phyloP scores from a whole-genome alignment of 176 grass and related monocot species.

The Alloteropsis semialata region DNA sequence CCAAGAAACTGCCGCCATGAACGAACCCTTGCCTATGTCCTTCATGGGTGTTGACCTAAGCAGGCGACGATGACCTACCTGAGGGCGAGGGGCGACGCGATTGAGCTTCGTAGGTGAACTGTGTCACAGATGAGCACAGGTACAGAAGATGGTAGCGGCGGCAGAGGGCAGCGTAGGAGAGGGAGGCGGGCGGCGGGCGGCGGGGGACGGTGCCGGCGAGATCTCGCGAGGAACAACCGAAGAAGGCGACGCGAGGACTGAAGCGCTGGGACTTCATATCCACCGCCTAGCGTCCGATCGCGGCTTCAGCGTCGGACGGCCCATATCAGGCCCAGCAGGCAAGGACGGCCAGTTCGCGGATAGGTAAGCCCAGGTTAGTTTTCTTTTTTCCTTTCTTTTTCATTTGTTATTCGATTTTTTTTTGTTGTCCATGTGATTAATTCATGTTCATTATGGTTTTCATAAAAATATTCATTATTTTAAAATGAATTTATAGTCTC shows the following conservation, averaged over 20 bases:
- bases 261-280: no score
- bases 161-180: not conserved
- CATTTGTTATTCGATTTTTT: no score
- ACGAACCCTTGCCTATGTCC: not conserved
- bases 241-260: not conserved
- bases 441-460: no score
- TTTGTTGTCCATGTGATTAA: no score
- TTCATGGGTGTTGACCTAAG: not conserved
- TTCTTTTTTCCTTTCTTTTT: no score
- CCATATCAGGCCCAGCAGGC: not conserved
- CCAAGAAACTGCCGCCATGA: not conserved
- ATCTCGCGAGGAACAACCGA: not conserved
- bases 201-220: not conserved
- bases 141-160: not conserved
- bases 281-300: no score
- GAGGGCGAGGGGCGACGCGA: not conserved
- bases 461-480: no score
- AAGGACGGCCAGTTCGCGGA: no score
- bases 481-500: no score
- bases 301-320: not conserved
- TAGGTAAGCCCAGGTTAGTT: no score
- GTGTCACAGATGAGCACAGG: not conserved
- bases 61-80: not conserved
- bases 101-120: not conserved
- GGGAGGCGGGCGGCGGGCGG: not conserved